These are phyloP conservation scores for Cenchrus purpureus DNA, from an alignment of 176 grass and related monocot species.

Conservation along the genomic window DNA sequence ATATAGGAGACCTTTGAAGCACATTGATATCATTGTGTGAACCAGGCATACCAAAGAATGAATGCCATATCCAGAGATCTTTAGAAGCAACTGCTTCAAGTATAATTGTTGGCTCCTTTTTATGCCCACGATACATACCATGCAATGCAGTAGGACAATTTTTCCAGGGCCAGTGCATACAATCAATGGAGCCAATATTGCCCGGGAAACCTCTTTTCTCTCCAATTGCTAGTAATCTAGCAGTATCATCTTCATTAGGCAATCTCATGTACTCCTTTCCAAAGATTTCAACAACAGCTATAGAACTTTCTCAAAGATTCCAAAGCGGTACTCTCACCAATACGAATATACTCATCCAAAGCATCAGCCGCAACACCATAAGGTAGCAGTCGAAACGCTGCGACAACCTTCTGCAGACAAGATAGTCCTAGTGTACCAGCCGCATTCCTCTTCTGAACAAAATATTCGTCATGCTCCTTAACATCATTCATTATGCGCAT, in stretches of 20 bases:
- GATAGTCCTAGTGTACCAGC: no score
- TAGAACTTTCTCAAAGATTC: background rate
- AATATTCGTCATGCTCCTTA: no score
- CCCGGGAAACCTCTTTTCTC: background rate
- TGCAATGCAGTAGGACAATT: background rate
- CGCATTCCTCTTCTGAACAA: no score
- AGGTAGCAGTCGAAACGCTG: no score
- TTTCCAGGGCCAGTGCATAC: background rate
- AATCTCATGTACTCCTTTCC: background rate
- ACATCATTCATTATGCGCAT: no score
- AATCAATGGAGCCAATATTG: background rate
- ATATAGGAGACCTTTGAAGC: background rate
- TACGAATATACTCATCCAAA: no score
- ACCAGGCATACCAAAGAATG: background rate
- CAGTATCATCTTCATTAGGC: background rate
- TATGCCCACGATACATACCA: background rate
- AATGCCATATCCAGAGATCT: background rate
- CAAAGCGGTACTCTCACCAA: background rate
- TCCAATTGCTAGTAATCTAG: background rate
- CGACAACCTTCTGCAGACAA: no score
- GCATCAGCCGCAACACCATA: no score
- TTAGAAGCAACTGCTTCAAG: background rate
- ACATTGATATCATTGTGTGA: slow-evolving; percentile 4
- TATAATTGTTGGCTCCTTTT: background rate
- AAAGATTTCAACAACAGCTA: background rate